Conservation (phyloP, 2,329 filamentous ascomycete species). For the Sclerotinia sclerotiorum region DNA sequence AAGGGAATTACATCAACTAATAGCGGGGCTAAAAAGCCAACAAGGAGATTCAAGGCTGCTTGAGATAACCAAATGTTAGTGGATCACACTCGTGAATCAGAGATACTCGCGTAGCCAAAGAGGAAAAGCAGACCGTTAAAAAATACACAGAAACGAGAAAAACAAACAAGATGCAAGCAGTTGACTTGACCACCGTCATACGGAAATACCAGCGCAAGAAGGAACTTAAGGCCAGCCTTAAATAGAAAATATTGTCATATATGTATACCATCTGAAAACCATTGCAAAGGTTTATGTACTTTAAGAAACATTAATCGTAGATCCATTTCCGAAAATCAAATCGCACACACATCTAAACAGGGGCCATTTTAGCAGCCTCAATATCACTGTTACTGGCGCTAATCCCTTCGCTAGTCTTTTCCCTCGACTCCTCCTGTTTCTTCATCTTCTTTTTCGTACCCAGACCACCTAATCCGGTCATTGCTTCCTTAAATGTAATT, state of each 20-base stretch:
- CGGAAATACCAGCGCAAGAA: background rate
- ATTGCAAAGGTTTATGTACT: background rate
- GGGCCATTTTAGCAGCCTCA: conserved; percentile 8
- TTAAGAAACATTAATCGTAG: background rate
- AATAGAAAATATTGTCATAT: background rate
- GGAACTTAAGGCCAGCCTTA: background rate
- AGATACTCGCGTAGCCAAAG: no score
- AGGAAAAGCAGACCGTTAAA: no score
- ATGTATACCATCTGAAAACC: background rate
- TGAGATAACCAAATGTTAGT: no score
- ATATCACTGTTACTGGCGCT: conserved; percentile 23
- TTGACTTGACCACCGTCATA: background rate
- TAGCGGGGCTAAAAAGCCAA: no score
- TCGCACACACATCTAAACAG: conserved; percentile 7
- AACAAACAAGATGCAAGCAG: background rate
- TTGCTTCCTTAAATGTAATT: conserved; percentile 26
- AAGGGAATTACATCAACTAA: no score
- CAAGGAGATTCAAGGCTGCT: no score
- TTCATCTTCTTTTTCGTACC: conserved; percentile 25
- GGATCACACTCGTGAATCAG: no score
- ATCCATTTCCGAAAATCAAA: background rate
- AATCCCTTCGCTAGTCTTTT: conserved; percentile 5
- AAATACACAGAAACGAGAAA: background rate
- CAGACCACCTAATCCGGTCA: conserved; percentile 25
- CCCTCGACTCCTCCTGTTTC: conserved; percentile 13